These are phyloP conservation scores for Solanum sejunctum DNA, from an alignment of 257 asterid genomes.

Conservation along the genomic window DNA sequence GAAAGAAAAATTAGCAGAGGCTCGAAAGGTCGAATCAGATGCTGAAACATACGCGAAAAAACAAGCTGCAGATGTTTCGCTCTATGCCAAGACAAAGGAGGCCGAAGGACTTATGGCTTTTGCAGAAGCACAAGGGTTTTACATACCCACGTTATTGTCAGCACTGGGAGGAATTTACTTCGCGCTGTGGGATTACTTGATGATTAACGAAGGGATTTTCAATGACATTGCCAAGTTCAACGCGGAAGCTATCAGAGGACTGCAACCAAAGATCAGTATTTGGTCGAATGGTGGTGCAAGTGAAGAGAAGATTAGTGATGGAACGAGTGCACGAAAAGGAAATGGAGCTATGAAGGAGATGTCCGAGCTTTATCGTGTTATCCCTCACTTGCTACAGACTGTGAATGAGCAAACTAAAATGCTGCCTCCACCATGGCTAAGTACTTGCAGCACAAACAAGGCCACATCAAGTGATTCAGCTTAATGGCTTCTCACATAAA, in stretches of 20 bases:
- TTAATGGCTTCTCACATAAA: not conserved
- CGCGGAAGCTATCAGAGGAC: conserved; percentile 35
- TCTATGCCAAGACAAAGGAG: conserved; percentile 47
- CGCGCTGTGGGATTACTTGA: conserved; percentile 41
- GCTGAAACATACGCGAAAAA: conserved; percentile 23
- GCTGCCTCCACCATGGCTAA: conserved; percentile 58
- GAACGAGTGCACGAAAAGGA: not conserved
- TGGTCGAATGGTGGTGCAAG: conserved; percentile 22
- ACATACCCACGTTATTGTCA: conserved; percentile 22
- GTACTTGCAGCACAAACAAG: not conserved
- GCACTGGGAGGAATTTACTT: conserved; percentile 47
- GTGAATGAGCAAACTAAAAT: conserved; percentile 2
- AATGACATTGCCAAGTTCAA: conserved; percentile 45
- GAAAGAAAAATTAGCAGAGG: conserved; percentile 43
- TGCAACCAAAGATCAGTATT: conserved; percentile 55
- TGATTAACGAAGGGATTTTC: conserved; percentile 38
- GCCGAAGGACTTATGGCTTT: conserved; percentile 51
- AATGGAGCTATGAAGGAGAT: conserved; percentile 38
- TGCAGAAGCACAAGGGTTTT: conserved; percentile 55
- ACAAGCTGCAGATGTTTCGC: conserved; percentile 33
- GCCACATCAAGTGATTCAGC: not conserved
- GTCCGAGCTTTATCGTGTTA: conserved; percentile 32
- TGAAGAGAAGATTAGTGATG: not conserved
- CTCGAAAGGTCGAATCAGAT: conserved; percentile 31
- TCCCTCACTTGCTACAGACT: not conserved